Conservation (phyloP, 495 filamentous ascomycete species). For the Trichoderma virens region DNA sequence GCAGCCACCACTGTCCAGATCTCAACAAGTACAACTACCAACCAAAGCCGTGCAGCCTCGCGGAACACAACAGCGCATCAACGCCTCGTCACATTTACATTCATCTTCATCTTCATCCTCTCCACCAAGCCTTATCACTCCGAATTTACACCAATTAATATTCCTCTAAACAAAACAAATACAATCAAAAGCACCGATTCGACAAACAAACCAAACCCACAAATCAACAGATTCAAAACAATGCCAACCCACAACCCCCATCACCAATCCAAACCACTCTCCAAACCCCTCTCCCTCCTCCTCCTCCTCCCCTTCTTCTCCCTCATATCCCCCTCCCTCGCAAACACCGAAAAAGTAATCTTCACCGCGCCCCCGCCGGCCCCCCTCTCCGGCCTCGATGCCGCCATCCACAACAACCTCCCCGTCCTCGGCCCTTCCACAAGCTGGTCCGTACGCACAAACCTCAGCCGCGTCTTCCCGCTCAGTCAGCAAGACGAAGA, state of each 20-base stretch:
- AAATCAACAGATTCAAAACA: background rate
- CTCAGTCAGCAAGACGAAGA: conserved; percentile 17
- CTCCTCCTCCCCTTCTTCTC: background rate
- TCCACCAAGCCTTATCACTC: background rate
- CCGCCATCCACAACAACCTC: conserved; percentile 58
- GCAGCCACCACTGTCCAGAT: background rate
- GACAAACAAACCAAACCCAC: background rate
- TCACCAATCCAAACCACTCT: background rate
- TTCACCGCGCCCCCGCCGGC: conserved; percentile 62
- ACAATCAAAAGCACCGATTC: background rate
- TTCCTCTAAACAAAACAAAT: too few relatives aligned
- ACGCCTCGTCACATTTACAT: too few relatives aligned
- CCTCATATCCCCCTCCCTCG: conserved; percentile 19
- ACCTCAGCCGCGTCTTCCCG: conserved; percentile 61
- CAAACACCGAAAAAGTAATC: conserved; percentile 87
- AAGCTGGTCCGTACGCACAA: conserved; percentile 45
- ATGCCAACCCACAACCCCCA: background rate
- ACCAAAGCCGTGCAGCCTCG: background rate
- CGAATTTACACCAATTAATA: background rate
- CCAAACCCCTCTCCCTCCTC: background rate
- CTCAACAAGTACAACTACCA: background rate
- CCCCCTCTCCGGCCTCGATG: conserved; percentile 34
- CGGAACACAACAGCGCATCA: background rate
- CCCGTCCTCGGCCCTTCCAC: conserved; percentile 51
- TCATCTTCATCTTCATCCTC: background rate